Base-by-base conservation (phyloP, 495 filamentous ascomycete genomes). In the Trichodelitschia bisporula region DNA sequence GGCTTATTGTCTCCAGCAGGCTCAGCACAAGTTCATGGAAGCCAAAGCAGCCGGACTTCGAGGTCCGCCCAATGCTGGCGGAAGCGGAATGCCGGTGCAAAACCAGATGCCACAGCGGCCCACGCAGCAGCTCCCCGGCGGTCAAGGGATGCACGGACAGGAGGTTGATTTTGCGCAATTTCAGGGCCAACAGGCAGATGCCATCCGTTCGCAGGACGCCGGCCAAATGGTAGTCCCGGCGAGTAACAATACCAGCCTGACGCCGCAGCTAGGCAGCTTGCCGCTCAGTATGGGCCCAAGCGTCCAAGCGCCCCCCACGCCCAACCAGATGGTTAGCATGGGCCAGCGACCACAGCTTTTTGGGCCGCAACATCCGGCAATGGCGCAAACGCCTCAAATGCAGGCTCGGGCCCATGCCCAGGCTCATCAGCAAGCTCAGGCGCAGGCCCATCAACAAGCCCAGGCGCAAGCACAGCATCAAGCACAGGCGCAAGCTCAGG, bases 171-270 rank as follows among this genome's bases (percentile, higher is more conserved):
- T 65, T 33, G 57, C 60, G 32, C 62, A 62, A 26, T 54, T 72
- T 8, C 49, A 65, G 31, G 64, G 59, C 15, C 66, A 71, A 40
- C 69, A 72, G 46, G 62, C 60, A 17, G 64, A 67, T 39, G 69
- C 62, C 10, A 40, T 65, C 30, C 64, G 65, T 15, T 60, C 58
- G n/a, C 64, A 69, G 44, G 64, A 72, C 46, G 61, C 62, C 28
- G 69, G 69, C 15, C 66, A 71, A 36, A 46, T 64, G 26, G 69
- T 75, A 15, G 69, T 75, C 8, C 69, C 69, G 6, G 69, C 67
- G 12, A 74, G 66, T 39, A 56, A 56, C 55, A 46, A 62, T 49
- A 15, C 55, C 15, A 47, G 57, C 30, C 54, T 57, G 34, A 54
- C 56, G 26, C 55, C 55, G 30, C 41, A 41, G 16, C 43, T 49